Evolutionary conservation across 2,329 filamentous ascomycete genomes (phyloP).

Genomic region (Chlorencoelia australis): DNA sequence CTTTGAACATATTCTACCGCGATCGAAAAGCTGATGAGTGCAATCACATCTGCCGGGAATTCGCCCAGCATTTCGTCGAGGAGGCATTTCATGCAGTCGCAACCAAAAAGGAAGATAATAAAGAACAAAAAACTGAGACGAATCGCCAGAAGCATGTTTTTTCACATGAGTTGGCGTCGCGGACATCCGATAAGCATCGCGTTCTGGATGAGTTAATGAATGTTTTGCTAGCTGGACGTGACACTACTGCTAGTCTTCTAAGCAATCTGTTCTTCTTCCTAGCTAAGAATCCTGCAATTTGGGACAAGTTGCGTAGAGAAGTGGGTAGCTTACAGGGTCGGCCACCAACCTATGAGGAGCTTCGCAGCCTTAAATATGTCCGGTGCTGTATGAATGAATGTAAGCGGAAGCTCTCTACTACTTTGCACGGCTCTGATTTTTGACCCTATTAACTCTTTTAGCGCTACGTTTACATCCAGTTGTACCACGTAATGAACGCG

Average conservation of each 20-base stretch:
- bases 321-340: conserved; percentile 23
- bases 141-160: conserved; percentile 29
- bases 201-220: conserved; percentile 26
- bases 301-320: conserved; percentile 22
- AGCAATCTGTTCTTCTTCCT: conserved; percentile 26
- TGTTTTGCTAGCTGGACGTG: conserved; percentile 31
- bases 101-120: too few relatives aligned
- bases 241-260: conserved; percentile 32
- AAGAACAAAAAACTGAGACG: background rate
- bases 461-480: conserved; percentile 31
- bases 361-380: conserved; percentile 43
- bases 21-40: background rate
- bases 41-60: background rate
- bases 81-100: too few relatives aligned
- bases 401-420: conserved; percentile 24
- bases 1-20: background rate
- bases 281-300: conserved; percentile 21
- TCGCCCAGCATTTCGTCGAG: background rate
- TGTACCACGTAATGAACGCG: conserved; percentile 20
- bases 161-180: conserved; percentile 37
- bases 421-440: background rate
- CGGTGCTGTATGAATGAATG: conserved; percentile 47
- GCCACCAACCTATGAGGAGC: conserved; percentile 35
- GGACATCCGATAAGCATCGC: conserved; percentile 32
- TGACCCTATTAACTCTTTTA: conserved; percentile 3